A percentile compares a stretch with the other conserved stretches of the same genome.
Conservation (phyloP, 805 yeast genomes). For the Spathaspora hagerdaliae region DNA sequence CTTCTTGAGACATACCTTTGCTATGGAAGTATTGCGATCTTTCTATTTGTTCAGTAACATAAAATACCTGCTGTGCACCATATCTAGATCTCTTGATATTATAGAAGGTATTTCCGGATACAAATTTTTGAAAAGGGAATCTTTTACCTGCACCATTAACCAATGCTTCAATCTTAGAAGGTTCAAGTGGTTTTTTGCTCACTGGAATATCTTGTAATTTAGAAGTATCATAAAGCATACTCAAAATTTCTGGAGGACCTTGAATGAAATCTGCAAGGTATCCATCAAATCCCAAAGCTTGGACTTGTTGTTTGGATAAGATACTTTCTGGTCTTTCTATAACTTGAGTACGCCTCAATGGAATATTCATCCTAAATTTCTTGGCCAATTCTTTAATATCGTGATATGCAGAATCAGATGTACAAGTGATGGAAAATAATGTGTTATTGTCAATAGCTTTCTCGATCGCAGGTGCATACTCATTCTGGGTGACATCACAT, state of each 20-base stretch:
- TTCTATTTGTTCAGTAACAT: conserved; percentile 34
- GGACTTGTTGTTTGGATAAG: conserved; percentile 30
- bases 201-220: conserved; percentile 60
- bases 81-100: conserved; percentile 55
- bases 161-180: conserved; percentile 34
- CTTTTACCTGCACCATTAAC: conserved; percentile 31
- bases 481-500: conserved; percentile 48
- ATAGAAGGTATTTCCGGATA: conserved; percentile 55
- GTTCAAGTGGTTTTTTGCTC: conserved; percentile 41
- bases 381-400: conserved; percentile 28
- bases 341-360: conserved; percentile 47
- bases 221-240: conserved; percentile 57
- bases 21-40: conserved; percentile 27
- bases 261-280: conserved; percentile 63
- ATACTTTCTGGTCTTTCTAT: conserved; percentile 15
- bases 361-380: conserved; percentile 41
- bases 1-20: conserved; percentile 28
- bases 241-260: conserved; percentile 71
- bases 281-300: conserved; percentile 70
- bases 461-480: conserved; percentile 54
- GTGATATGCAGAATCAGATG: conserved; percentile 46
- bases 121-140: conserved; percentile 50
- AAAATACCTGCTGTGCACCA: conserved; percentile 53
- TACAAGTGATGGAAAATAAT: conserved; percentile 60
- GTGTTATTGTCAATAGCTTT: conserved; percentile 51